Base-by-base conservation (phyloP, 192 early-diverging fungal species). In the Backusella mclennaniae region DNA sequence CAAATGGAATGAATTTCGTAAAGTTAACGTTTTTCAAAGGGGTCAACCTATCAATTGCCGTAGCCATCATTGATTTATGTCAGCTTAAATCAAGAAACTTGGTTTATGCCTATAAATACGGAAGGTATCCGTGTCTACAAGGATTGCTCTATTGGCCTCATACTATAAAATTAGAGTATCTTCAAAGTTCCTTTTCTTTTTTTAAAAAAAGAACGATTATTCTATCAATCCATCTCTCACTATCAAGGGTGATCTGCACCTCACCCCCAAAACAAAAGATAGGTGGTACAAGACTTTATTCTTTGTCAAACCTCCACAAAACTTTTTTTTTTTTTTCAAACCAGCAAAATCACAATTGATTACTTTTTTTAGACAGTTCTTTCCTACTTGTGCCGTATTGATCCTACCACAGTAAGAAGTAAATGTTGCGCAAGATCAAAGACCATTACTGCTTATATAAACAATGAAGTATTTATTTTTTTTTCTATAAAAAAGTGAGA, bases 381-480 rank as follows among this genome's bases (percentile, higher is more conserved):
- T 21, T 56, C 52, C 52, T 56, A n/a, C 17, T 56, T 21, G 19
- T 56, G 53, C 53, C n/a, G n/a, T 21, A 56, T 9, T 56, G 2
- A 56, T 56, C 8, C n/a, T n/a, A 23, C 19, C n/a, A 8, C 7
- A 53, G n/a, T 23, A 21, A 9, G 2, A 63, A 14, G 12, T 29
- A 29, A 29, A 26, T 9, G 56, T 63, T 9, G 56, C 29, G 56
- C 56, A 63, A 63, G 56, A 63, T 63, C 56, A 29, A 63, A 63
- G 9, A 3, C 6, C 53, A 21, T 56, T 21, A 2, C 7, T 63
- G 12, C 56, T 63, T 63, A 63, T 3, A 26, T 63, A 63, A 63
- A 53, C 52, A 53, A 63, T 63, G 56, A 63, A 63, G 26, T 63
- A 63, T 63, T 63, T 63, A 63, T 63, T 29, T 15, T 59, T 21